These are phyloP conservation scores for Cercospora sp. DNA, from an alignment of 2,329 filamentous ascomycete species.

Conservation along the genomic window DNA sequence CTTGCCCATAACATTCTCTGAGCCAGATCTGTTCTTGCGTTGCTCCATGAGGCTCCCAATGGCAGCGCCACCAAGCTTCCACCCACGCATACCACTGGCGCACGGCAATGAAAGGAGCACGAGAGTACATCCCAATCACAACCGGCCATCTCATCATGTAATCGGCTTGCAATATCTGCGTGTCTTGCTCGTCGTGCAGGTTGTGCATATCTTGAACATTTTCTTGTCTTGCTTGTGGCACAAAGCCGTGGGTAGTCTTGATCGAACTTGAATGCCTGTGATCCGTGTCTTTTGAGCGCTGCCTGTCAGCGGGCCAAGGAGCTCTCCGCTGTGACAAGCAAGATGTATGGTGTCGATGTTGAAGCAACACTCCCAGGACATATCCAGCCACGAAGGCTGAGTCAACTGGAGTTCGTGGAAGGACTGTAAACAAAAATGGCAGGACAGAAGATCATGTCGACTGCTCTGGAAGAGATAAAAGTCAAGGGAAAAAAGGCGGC, in stretches of 20 bases:
- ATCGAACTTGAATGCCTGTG: neutral
- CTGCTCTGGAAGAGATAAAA: neutral
- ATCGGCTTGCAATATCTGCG: neutral
- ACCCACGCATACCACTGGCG: neutral
- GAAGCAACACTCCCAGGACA: neutral
- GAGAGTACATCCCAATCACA: neutral
- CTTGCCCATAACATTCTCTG: neutral
- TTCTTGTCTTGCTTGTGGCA: neutral
- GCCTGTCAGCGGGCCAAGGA: neutral
- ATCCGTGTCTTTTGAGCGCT: neutral
- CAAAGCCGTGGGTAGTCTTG: neutral
- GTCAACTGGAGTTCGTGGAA: neutral
- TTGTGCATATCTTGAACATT: neutral
- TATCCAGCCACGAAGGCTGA: neutral
- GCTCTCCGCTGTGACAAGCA: neutral
- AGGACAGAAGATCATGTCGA: neutral
- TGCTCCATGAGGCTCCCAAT: neutral
- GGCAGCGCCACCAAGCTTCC: neutral
- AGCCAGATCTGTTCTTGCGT: neutral
- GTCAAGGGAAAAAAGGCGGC: neutral
- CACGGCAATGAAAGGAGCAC: neutral
- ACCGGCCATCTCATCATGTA: neutral
- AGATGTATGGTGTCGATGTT: neutral
- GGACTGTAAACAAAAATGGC: neutral
- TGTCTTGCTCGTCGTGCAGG: neutral